Conservation (phyloP, 768 basidiomycete species). For the Amanita jacksonii region DNA sequence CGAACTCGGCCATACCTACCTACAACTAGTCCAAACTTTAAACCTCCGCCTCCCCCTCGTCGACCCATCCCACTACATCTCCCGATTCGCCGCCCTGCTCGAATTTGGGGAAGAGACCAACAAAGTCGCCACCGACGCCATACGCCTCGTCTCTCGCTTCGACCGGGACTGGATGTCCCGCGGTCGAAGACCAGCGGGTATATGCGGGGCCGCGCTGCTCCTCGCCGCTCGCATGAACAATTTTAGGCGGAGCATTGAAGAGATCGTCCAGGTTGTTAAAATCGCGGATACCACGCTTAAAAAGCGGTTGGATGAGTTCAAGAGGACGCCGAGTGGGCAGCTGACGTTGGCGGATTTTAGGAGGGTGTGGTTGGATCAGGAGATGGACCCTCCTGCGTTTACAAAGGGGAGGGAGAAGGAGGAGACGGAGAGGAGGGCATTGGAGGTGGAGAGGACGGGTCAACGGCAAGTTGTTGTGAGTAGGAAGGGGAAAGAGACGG, state of each 20-base stretch:
- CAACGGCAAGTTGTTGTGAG: constrained; percentile 18
- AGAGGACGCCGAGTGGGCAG: constrained; percentile 74
- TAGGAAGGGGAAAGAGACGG: constrained; percentile 22
- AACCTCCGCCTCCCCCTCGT: constrained; percentile 80
- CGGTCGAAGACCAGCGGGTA: constrained; percentile 91
- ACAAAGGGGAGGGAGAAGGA: constrained; percentile 68
- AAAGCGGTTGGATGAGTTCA: constrained; percentile 94
- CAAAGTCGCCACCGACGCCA: constrained; percentile 86
- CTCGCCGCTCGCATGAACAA: constrained; percentile 99
- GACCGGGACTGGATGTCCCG: constrained; percentile 96
- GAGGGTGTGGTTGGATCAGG: constrained; percentile 84
- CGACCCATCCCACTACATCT: constrained; percentile 95
- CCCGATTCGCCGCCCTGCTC: constrained; percentile 87
- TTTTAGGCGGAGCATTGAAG: constrained; percentile 85
- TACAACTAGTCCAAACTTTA: constrained; percentile 85
- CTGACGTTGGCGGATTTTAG: constrained; percentile 87
- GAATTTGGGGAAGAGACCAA: constrained; percentile 95
- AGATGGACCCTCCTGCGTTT: constrained; percentile 88
- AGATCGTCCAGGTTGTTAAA: constrained; percentile 98
- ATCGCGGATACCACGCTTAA: constrained; percentile 93
- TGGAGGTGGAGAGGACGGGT: constrained; percentile 19
- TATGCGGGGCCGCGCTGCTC: constrained; percentile 92
- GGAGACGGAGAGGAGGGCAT: constrained; percentile 39
- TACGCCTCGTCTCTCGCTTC: constrained; percentile 87
- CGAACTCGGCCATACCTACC: constrained; percentile 91